Conservation (phyloP, 73 alveolate species). For the Paramecium sexaurelia region DNA sequence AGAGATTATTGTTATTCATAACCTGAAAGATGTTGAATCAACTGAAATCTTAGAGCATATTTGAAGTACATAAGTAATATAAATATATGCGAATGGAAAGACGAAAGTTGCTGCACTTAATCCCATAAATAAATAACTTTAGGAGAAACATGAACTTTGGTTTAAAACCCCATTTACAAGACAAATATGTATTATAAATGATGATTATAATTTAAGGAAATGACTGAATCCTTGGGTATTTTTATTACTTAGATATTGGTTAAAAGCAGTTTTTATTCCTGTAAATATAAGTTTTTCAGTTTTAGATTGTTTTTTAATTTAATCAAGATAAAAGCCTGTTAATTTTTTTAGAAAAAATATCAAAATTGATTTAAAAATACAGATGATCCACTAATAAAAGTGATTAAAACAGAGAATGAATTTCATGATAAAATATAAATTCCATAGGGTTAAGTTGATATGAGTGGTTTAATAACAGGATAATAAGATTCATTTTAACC, state of each 20-base stretch:
- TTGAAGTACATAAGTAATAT: conserved; percentile 57
- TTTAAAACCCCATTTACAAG: conserved; percentile 49
- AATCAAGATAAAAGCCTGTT: conserved; percentile 36
- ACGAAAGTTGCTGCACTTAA: conserved; percentile 50
- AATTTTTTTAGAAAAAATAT: conserved; percentile 53
- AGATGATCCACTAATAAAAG: conserved; percentile 23
- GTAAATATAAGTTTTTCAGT: conserved; percentile 40
- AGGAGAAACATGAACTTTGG: conserved; percentile 49
- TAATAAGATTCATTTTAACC: conserved; percentile 66
- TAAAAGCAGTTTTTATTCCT: conserved; percentile 49
- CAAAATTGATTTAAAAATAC: neutral
- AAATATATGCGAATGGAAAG: conserved; percentile 62
- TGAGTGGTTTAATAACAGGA: conserved; percentile 62
- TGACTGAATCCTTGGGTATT: conserved; percentile 50
- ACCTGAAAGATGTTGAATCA: conserved; percentile 61
- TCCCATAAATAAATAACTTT: neutral
- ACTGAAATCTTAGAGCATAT: conserved; percentile 44
- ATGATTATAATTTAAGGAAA: conserved; percentile 39
- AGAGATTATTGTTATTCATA: conserved; percentile 67
- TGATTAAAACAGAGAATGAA: conserved; percentile 35
- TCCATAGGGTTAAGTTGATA: conserved; percentile 61
- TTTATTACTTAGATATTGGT: conserved; percentile 48
- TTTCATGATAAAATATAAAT: conserved; percentile 36
- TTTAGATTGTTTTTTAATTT: neutral
- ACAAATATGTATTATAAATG: conserved; percentile 52